Percentiles rank a stretch among this genome's conserved stretches.
Conservation (phyloP, 192 early-diverging fungal species). For the Backusella morwellensis region DNA sequence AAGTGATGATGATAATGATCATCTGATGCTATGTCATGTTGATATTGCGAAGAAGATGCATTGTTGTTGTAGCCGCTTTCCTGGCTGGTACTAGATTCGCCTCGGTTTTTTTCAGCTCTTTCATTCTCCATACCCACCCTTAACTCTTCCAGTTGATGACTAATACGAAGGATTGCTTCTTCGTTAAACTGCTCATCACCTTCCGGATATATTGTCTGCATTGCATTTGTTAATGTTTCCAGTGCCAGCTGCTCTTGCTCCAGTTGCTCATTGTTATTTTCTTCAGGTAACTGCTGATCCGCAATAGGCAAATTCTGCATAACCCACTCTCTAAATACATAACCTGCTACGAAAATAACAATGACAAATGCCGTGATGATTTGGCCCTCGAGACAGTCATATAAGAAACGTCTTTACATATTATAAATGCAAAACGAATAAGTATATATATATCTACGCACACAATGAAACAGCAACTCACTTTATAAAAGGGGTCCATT, state of each 20-base stretch:
- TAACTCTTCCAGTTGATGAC: not conserved
- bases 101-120: not conserved
- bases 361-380: conserved; percentile 74
- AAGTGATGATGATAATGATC: not conserved
- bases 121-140: not conserved
- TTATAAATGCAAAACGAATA: not conserved
- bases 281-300: conserved; percentile 10
- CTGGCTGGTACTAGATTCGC: not conserved
- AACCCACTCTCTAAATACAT: conserved; percentile 90
- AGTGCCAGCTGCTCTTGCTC: conserved; percentile 19
- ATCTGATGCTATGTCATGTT: not conserved
- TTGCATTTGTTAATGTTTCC: conserved; percentile 18
- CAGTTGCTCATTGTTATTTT: conserved; percentile 7
- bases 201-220: conserved; percentile 10
- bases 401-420: conserved; percentile 41
- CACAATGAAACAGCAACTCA: not conserved
- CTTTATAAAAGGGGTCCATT: conserved; percentile 13
- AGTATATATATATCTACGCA: not conserved
- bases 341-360: conserved; percentile 74
- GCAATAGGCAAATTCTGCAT: conserved; percentile 57
- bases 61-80: not conserved
- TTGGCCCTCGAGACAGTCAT: conserved; percentile 84
- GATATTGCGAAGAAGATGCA: not conserved
- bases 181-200: not conserved
- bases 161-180: not conserved